phyloP scores from a whole-genome alignment of 2,329 filamentous ascomycete species.

The Chaetomium olivaceum region DNA sequence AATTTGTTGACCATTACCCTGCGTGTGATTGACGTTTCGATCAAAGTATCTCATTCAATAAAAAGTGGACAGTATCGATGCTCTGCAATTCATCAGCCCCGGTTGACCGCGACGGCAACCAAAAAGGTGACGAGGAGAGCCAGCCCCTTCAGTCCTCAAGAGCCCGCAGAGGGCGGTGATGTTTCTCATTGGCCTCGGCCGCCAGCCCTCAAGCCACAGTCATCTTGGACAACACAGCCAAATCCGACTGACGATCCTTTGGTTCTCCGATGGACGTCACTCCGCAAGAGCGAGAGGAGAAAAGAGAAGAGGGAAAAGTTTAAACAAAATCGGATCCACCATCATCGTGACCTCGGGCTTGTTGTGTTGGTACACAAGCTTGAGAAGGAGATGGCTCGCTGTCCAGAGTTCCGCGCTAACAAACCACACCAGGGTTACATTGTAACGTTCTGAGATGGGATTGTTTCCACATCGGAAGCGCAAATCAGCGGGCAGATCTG shows the following conservation, averaged over 20 bases:
- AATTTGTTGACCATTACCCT: neutral
- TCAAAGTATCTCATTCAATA: slow-evolving; percentile 2
- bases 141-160: neutral
- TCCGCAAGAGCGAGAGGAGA: neutral
- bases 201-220: slow-evolving; percentile 17
- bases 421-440: neutral
- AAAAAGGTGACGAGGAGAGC: neutral
- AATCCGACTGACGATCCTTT: neutral
- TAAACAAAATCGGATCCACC: neutral
- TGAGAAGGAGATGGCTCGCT: neutral
- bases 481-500: slow-evolving; percentile 8
- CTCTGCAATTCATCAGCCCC: neutral
- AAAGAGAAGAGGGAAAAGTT: neutral
- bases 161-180: slow-evolving; percentile 5
- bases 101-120: neutral
- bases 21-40: slow-evolving; percentile 14
- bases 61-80: neutral
- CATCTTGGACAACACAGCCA: neutral
- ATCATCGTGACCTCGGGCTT: neutral
- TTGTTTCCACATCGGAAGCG: neutral
- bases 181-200: slow-evolving; percentile 16
- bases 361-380: neutral
- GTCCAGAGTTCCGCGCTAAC: neutral
- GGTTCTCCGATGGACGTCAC: neutral
- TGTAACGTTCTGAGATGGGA: neutral